Evolutionary conservation across 495 filamentous ascomycete species (phyloP).

Genomic region (Sphaerosporella brunnea): DNA sequence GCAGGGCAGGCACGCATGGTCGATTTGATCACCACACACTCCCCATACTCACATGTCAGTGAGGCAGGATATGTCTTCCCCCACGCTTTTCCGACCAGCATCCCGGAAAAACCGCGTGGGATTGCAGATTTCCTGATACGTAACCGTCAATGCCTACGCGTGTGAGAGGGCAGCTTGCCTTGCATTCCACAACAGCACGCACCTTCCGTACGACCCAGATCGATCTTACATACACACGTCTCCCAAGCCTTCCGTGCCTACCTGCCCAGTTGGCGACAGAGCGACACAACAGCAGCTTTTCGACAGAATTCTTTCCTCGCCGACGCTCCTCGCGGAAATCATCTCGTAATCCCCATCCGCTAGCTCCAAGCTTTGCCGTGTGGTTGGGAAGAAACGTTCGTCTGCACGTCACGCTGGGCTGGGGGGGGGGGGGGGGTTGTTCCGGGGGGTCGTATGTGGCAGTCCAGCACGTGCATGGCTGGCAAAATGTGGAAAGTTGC

Average conservation of each 20-base stretch:
- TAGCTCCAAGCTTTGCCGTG: no score
- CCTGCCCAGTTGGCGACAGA: no score
- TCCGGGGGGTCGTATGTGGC: not conserved
- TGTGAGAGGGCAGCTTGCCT: not conserved
- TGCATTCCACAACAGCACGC: not conserved
- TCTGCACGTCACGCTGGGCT: not conserved
- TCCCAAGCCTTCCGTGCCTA: no score
- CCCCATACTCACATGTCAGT: no score
- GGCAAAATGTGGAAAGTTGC: no score
- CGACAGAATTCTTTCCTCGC: not conserved
- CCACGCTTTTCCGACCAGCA: conserved; percentile 1
- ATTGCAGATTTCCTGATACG: conserved; percentile 1
- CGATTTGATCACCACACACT: not conserved
- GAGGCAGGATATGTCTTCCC: conserved; percentile 1
- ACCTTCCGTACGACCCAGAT: no score
- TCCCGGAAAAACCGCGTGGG: conserved; percentile 3
- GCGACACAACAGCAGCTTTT: not conserved
- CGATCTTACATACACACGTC: no score
- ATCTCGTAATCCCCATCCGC: no score
- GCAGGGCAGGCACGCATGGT: no score
- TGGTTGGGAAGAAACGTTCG: not conserved
- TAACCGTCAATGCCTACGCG: not conserved
- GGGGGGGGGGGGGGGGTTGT: not conserved
- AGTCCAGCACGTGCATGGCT: no score
- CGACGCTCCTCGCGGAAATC: not conserved